A percentile compares a stretch with the other conserved stretches of the same genome.
Evolutionary conservation across 129 eudicot genomes (phyloP).

Genomic region (Deinandra increscens): DNA sequence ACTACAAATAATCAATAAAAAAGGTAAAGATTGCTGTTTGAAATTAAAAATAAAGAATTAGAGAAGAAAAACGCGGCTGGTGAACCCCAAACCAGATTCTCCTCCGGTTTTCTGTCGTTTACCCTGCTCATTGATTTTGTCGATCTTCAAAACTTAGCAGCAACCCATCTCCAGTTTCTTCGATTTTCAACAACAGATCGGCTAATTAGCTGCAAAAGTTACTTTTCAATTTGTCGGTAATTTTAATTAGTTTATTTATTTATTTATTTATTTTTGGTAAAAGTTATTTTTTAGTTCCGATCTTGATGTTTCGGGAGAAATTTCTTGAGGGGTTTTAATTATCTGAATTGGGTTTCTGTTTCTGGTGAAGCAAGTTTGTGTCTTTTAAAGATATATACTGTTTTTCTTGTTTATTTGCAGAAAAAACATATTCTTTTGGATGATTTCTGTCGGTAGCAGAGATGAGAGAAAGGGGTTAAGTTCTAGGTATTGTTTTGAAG

Average conservation of each 20-base stretch:
- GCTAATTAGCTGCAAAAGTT: background rate
- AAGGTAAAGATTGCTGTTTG: background rate
- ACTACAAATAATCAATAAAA: background rate
- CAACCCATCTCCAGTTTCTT: constrained; percentile 24
- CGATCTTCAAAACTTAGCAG: constrained; percentile 26
- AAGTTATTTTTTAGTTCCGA: constrained; percentile 18
- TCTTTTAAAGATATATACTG: constrained; percentile 7
- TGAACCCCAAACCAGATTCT: constrained; percentile 35
- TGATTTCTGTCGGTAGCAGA: constrained; percentile 70
- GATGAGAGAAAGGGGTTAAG: constrained; percentile 72
- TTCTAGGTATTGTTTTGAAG: constrained; percentile 48
- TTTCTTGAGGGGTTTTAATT: constrained; percentile 39
- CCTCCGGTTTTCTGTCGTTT: constrained; percentile 32
- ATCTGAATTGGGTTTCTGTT: constrained; percentile 40
- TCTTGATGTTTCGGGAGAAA: constrained; percentile 26
- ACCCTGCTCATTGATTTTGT: constrained; percentile 27
- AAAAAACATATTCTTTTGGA: constrained; percentile 32
- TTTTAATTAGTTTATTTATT: background rate
- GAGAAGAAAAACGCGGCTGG: constrained; percentile 37
- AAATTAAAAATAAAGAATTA: constrained; percentile 16
- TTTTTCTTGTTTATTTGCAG: constrained; percentile 12
- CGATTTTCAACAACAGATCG: constrained; percentile 18
- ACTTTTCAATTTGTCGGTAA: background rate
- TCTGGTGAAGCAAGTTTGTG: constrained; percentile 24
- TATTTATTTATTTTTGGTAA: too few relatives aligned